Evolutionary conservation across 441 rosid genomes (phyloP).

Genomic region (Metrosideros polymorpha): DNA sequence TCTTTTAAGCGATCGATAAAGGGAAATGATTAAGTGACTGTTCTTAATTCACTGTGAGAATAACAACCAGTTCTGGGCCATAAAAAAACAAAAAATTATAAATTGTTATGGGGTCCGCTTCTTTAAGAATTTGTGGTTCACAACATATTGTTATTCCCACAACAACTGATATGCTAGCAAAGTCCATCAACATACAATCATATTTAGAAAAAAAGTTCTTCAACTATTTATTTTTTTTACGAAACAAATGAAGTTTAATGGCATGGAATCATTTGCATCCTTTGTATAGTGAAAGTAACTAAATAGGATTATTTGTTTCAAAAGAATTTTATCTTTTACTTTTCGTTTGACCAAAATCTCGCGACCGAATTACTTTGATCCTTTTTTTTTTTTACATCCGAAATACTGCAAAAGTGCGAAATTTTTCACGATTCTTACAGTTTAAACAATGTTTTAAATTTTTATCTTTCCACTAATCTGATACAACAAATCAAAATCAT

Average conservation of each 20-base stretch:
- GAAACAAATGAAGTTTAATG: fast-evolving
- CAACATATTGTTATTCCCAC: too few species aligned
- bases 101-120: too few species aligned
- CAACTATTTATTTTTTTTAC: fast-evolving
- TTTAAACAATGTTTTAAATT: not conserved
- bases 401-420: not conserved
- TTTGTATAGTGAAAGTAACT: not conserved
- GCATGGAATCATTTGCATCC: fast-evolving
- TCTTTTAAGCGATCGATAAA: not conserved
- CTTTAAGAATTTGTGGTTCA: too few species aligned
- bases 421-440: not conserved
- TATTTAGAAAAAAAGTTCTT: not conserved
- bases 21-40: too few species aligned
- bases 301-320: not conserved
- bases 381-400: not conserved
- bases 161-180: too few species aligned
- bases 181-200: too few species aligned
- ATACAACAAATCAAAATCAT: not conserved
- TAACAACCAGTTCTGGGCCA: too few species aligned
- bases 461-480: not conserved
- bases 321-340: not conserved
- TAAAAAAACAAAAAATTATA: too few species aligned
- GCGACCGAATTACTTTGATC: not conserved
- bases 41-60: too few species aligned
- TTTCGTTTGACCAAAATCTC: not conserved